These are phyloP conservation scores for Coemansia pectinata DNA, from an alignment of 192 early-diverging fungal genomes.

Conservation along the genomic window DNA sequence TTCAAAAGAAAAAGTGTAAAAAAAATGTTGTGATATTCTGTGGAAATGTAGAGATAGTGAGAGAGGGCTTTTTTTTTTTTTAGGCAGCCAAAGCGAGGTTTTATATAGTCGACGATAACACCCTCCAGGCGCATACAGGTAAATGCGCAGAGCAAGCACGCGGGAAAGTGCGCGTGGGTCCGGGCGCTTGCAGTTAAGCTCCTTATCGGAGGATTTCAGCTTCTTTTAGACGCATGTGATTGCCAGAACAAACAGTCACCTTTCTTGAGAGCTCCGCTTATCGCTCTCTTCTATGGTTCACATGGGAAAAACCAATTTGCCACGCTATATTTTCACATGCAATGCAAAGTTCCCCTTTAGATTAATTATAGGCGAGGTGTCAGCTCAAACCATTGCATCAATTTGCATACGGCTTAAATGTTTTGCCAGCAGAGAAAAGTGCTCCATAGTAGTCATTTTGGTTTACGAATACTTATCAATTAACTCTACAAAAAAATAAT, in stretches of 20 bases:
- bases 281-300: not conserved
- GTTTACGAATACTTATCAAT: not conserved
- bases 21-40: not conserved
- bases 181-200: not conserved
- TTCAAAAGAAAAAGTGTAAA: not conserved
- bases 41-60: not conserved
- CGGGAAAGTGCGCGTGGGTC: not conserved
- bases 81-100: not conserved
- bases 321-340: not conserved
- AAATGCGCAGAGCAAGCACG: not conserved
- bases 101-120: not conserved
- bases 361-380: not conserved
- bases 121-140: not conserved
- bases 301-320: not conserved
- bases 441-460: not conserved
- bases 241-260: slow-evolving; percentile 3
- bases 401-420: not conserved
- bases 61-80: not conserved
- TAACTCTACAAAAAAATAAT: not conserved
- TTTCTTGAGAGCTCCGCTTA: not conserved
- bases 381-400: not conserved
- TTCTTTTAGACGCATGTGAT: slow-evolving; percentile 7
- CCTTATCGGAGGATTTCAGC: slow-evolving; percentile 37
- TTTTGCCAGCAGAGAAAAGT: not conserved
- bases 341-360: not conserved